These are phyloP conservation scores for Inga oerstediana DNA, from an alignment of 306 rosid genomes.

Conservation along the genomic window DNA sequence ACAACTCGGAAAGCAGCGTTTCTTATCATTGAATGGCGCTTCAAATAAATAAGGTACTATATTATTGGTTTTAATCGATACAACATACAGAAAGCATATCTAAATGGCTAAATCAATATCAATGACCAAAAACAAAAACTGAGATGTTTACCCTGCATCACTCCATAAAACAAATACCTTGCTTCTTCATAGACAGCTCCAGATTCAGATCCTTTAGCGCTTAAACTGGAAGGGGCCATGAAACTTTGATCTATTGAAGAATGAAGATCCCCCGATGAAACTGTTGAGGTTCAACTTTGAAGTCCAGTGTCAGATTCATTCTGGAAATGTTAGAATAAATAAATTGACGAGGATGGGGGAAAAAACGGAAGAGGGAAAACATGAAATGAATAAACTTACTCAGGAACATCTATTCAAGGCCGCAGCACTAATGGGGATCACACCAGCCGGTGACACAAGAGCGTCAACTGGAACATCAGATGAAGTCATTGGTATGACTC, in stretches of 20 bases:
- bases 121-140: slow-evolving; percentile 7
- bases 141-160: background rate
- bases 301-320: slow-evolving; percentile 36
- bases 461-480: slow-evolving; percentile 75
- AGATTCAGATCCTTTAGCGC: slow-evolving; percentile 11
- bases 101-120: slow-evolving; percentile 4
- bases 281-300: slow-evolving; percentile 28
- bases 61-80: background rate
- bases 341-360: background rate
- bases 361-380: background rate
- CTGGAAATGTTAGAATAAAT: slow-evolving; percentile 33
- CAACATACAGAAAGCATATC: slow-evolving; percentile 6
- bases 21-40: background rate
- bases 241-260: slow-evolving; percentile 15
- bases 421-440: slow-evolving; percentile 71
- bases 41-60: background rate
- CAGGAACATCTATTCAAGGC: slow-evolving; percentile 66
- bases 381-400: slow-evolving; percentile 16
- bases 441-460: slow-evolving; percentile 78
- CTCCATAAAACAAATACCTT: slow-evolving; percentile 5
- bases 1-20: background rate
- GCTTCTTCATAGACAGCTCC: slow-evolving; percentile 14
- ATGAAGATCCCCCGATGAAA: slow-evolving; percentile 8
- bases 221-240: background rate
- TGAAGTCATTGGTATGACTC: slow-evolving; percentile 66